Evolutionary conservation across 164 flowering plant genomes (phyloP), one percentile per base, ranked within the genome.

Genomic region (Liriodendron chinense): DNA sequence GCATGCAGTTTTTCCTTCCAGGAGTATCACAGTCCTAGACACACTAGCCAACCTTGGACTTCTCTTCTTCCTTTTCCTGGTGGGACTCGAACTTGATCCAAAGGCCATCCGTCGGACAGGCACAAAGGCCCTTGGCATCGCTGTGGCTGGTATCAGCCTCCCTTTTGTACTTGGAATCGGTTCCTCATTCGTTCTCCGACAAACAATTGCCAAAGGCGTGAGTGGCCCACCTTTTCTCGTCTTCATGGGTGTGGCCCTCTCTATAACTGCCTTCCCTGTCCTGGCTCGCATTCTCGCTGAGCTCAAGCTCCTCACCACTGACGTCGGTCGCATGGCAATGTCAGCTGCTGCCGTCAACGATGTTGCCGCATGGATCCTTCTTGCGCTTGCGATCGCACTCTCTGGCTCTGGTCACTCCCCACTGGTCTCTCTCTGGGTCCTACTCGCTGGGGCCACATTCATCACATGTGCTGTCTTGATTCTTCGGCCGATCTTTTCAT

Each of bases 301-400:
- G 81, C 86, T 91, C 48, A 89, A 91, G 80, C 91, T 92, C 23
- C 80, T 92, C 53, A 92, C 94, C 22, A 91, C 94, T n/a, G 94
- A 91, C 72, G 85, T 92, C 9, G 97, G 97, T 1, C 76, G 87
- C 48, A 86, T 89, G 82, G 97, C 94, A 47, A 89, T 92, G 94
- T 89, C 97, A 2, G 97, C 97, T n/a, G 97, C 97, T 8, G 94
- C 97, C 1, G 88, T 92, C 6, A 91, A 92, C 72, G 94, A 92
- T 66, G 89, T 91, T 21, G 89, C 87, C 14, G 97, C 97, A 3
- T 91, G 97, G 97, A 85, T 92, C 28, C 80, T 92, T 6, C 93
- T 92, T 13, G 94, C 95, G 47, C 87, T 92, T 6, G 97, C 96
- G 16, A 79, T 93, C 66, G 87, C 97, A 7, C 81, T 93, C 16